These are phyloP conservation scores for Paramecium caudatum DNA, from an alignment of 73 alveolate species.

Conservation along the genomic window DNA sequence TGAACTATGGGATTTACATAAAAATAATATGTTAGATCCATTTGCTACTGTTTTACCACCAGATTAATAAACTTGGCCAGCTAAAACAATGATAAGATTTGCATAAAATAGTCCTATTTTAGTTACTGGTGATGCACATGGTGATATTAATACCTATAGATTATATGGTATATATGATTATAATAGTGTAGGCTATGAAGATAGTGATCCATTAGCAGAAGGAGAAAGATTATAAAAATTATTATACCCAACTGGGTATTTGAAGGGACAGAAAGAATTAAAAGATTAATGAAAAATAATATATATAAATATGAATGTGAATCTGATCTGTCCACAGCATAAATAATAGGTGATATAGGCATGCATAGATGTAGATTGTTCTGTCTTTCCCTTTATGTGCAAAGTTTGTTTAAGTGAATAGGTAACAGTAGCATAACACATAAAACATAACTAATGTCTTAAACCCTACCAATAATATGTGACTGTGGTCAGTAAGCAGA, in stretches of 20 bases:
- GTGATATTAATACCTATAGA: constrained; percentile 93
- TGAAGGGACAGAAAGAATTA: constrained; percentile 70
- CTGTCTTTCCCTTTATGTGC: constrained; percentile 38
- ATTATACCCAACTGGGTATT: constrained; percentile 73
- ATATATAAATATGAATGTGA: constrained; percentile 52
- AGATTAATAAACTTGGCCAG: constrained; percentile 79
- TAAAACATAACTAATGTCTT: neutral
- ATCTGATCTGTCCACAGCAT: constrained; percentile 47
- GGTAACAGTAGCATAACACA: neutral
- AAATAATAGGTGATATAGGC: constrained; percentile 47
- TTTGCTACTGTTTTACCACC: constrained; percentile 71
- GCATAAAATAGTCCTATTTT: constrained; percentile 92
- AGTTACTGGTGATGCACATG: constrained; percentile 94
- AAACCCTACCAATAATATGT: constrained; percentile 15
- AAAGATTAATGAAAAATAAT: constrained; percentile 38
- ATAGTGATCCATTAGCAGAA: constrained; percentile 65
- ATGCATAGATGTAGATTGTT: constrained; percentile 41
- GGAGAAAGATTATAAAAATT: constrained; percentile 66
- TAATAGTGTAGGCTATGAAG: constrained; percentile 68
- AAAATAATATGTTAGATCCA: constrained; percentile 90
- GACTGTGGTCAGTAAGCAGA: neutral
- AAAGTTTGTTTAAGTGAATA: neutral
- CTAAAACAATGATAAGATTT: constrained; percentile 95
- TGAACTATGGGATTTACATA: constrained; percentile 97
- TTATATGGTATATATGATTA: constrained; percentile 74